Base-by-base conservation (phyloP, 371 early-diverging fungal species). In the Encephalitozoon cuniculi region DNA sequence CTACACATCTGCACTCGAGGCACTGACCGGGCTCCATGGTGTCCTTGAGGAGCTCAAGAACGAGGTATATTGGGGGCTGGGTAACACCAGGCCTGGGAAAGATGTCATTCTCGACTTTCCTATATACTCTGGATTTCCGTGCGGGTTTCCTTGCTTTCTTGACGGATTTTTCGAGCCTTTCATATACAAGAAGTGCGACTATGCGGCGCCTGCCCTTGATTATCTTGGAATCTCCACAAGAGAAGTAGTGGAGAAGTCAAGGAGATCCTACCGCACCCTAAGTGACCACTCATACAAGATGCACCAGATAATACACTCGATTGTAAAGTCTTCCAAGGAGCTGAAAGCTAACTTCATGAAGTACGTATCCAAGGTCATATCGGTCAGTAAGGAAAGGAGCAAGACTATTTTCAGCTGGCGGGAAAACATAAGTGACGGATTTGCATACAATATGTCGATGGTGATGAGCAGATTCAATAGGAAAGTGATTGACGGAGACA, bases 311-410 rank as follows among this genome's bases (percentile, higher is more conserved):
- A 44, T 68, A 18, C 23, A 39, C 15, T n/a, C 28, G 6, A 39
- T 69, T 5, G 34, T 76, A 39, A 18, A 6, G 8, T 40, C 46
- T 6, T 66, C 65, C 21, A 32, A 26, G 1, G 49, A 63, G 11
- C 49, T 78, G 21, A 82, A 74, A 51, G 34, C 71, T 15, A 77
- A 77, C 43, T 79, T 82, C 69, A 77, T 79, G 46, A 37, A 43
- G n/a, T 79, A 44, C 23, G 23, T 82, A 1, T 51, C n/a, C 9
- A 49, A n/a, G 18, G 53, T 77, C 8, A 44, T 37, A 41, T 39
- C 54, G 15, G 15, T 32, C 4, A 82, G 75, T 52, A 66, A 49
- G 53, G 74, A 77, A 9, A 65, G 80, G 46, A 69, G 63, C 21
- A 82, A 82, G 53, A 77, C 67, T 3, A 9, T 26, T 28, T 82